Conservation (phyloP, 768 basidiomycete genomes). For the Rhodotorula toruloides region DNA sequence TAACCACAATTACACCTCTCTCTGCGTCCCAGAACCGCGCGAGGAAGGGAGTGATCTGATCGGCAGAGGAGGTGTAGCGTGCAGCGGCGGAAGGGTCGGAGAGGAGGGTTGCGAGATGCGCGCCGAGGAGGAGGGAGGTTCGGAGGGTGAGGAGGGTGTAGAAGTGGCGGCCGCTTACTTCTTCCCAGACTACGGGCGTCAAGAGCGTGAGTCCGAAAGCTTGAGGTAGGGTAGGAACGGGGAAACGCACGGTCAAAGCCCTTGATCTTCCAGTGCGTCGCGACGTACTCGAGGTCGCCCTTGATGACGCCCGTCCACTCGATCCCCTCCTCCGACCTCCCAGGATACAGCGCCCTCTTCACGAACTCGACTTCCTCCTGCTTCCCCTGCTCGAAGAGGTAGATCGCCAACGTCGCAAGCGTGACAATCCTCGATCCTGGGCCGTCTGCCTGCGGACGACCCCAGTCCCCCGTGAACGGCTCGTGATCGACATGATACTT, state of each 20-base stretch:
- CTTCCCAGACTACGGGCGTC: constrained; percentile 35
- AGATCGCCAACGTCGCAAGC: constrained; percentile 24
- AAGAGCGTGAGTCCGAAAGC: too few relatives aligned
- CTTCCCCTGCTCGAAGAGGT: constrained; percentile 21
- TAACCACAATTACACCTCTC: constrained; percentile 24
- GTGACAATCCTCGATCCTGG: constrained; percentile 37
- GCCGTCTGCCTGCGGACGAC: constrained; percentile 39
- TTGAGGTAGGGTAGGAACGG: neutral
- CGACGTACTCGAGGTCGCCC: constrained; percentile 40
- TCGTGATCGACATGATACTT: constrained; percentile 33
- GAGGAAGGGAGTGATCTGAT: constrained; percentile 24
- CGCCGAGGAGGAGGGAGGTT: constrained; percentile 32
- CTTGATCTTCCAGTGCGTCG: constrained; percentile 13
- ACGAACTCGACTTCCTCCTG: constrained; percentile 21
- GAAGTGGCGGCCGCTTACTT: constrained; percentile 40
- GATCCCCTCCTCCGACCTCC: constrained; percentile 1
- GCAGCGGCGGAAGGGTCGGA: constrained; percentile 16
- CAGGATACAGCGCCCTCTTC: constrained; percentile 29
- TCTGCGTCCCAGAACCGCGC: constrained; percentile 34
- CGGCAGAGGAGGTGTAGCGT: constrained; percentile 25
- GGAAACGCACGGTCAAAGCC: constrained; percentile 32
- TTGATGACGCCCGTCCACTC: constrained; percentile 34
- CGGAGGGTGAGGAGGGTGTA: constrained; percentile 41
- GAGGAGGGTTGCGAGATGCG: constrained; percentile 25
- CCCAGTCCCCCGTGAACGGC: constrained; percentile 37